Percentiles rank a stretch among this genome's conserved stretches.
Evolutionary conservation across 345 rosid genomes (phyloP).

Genomic region (Litchi chinensis): DNA sequence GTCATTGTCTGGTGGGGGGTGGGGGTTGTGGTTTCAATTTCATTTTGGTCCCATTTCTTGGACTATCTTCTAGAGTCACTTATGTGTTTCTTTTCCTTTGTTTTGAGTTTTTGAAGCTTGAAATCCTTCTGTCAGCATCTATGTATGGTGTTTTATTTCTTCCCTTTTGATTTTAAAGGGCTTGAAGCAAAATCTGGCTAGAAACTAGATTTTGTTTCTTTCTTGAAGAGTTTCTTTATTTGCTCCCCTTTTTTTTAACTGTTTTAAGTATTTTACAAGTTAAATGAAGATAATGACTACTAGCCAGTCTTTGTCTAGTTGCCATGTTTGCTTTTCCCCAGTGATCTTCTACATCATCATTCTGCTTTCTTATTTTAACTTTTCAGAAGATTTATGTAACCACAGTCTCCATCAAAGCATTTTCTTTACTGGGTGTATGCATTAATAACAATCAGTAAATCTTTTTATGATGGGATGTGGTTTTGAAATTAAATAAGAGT

Average conservation of each 20-base stretch:
- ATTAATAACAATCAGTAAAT: background rate
- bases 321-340: background rate
- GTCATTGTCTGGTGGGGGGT: background rate
- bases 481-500: background rate
- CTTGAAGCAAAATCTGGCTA: background rate
- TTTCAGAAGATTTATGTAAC: slow-evolving; percentile 5
- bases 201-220: background rate
- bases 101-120: background rate
- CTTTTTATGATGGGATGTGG: background rate
- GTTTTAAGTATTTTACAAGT: background rate
- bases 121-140: background rate
- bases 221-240: background rate
- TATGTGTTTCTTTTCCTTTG: background rate
- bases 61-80: too few species aligned
- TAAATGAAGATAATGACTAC: slow-evolving; percentile 22
- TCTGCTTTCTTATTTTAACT: background rate
- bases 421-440: background rate
- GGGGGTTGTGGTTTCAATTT: too few species aligned
- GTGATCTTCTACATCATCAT: background rate
- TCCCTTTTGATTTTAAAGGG: background rate
- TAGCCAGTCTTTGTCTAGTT: background rate
- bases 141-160: background rate
- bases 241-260: background rate
- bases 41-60: background rate
- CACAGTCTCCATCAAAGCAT: background rate